Base-by-base conservation (phyloP, 2,329 filamentous ascomycete species). In the Botrytis fabae region DNA sequence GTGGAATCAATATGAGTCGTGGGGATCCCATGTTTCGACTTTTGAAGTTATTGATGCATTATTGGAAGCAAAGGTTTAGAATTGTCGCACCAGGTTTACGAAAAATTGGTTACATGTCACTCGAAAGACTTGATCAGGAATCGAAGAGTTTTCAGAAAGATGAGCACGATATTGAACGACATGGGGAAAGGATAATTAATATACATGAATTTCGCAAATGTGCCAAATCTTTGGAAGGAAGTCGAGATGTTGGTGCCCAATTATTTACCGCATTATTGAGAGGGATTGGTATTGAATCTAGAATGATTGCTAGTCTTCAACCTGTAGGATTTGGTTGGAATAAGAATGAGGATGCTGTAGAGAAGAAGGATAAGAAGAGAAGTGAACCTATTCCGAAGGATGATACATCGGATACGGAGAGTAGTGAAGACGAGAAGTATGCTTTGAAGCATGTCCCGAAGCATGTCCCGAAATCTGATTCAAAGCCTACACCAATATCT, bases 311-410 rank as follows among this genome's bases (percentile, higher is more conserved):
- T 16, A 98, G 90, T 79, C 81, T 99, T 59, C 96, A 98, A 80
- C 92, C 94, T 1, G 83, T 93, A 35, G 96, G 96, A 0, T 97
- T 97, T 81, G 94, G 94, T 2, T 98, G 94, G 91, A 97, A 90
- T 74, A 97, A 95, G 81, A 83, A 87, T 18, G 96, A 99, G 82
- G 93, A 96, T 69, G 93, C 92, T 8, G 88, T 89, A 20, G 79
- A 85, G 14, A 78, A 76, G 71, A 80, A 78, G 73, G 77, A 78
- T 63, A 80, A 77, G 72, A 78, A 78, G 74, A 51, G 74, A 44
- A 73, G 22, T 54, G 68, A 75, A 74, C 20, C 74, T 72, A 64
- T 79, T 81, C 65, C 70, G 20, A 61, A 75, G 82, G 2, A 86
- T 86, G 77, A 87, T 84, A 76, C 81, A 82, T 16, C 69, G 42